A percentile compares a stretch with the other conserved stretches of the same genome.
Conservation (phyloP, 345 rosid species). For the Bruguiera parviflora region DNA sequence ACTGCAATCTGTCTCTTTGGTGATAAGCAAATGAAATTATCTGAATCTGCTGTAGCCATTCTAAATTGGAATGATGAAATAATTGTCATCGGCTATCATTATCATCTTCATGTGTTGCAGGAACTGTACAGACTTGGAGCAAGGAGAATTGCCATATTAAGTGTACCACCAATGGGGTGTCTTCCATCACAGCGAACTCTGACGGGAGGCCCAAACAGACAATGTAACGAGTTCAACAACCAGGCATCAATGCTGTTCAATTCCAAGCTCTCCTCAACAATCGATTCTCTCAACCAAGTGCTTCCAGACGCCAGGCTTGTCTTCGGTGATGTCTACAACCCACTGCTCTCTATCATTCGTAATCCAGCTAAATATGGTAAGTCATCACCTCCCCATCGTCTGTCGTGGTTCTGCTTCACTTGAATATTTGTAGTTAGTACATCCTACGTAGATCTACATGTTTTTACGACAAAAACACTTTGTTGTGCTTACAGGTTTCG, state of each 20-base stretch:
- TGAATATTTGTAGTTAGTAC: no score
- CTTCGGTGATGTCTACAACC: conserved; percentile 40
- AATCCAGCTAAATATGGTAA: conserved; percentile 54
- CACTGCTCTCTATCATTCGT: conserved; percentile 38
- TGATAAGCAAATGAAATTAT: no score
- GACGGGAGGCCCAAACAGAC: conserved; percentile 49
- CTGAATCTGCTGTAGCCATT: no score
- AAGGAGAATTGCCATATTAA: conserved; percentile 48
- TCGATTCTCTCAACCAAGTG: conserved; percentile 31
- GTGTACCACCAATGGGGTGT: conserved; percentile 79
- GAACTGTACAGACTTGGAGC: conserved; percentile 58
- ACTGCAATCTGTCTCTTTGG: no score
- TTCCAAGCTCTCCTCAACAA: conserved; percentile 39
- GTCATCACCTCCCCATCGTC: no score
- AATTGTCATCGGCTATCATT: background rate
- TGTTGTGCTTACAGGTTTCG: conserved; percentile 45
- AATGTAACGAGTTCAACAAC: conserved; percentile 43
- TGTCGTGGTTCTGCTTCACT: no score
- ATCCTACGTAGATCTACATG: no score
- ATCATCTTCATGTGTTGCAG: conserved; percentile 21
- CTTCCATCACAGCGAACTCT: conserved; percentile 71
- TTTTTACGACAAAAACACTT: background rate
- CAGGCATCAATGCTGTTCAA: conserved; percentile 55
- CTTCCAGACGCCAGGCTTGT: conserved; percentile 33
- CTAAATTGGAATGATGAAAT: no score